Conservation (phyloP, 108 stramenopile species). For the Poteriospumella lacustris region DNA sequence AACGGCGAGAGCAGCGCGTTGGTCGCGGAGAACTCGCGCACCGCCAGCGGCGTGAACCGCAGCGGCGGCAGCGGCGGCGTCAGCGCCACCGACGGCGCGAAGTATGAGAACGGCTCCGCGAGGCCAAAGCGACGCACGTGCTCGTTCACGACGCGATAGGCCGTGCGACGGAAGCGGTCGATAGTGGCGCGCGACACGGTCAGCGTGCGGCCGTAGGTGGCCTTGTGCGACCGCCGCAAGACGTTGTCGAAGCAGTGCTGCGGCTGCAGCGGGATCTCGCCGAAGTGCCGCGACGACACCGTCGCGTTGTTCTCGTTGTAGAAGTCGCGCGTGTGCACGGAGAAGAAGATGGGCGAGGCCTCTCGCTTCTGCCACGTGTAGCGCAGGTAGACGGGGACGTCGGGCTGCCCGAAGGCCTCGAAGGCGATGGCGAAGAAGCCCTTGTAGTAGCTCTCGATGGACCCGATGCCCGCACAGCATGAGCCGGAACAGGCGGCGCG, state of each 20-base stretch:
- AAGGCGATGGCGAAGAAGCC: background rate
- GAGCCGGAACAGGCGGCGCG: background rate
- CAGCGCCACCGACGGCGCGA: background rate
- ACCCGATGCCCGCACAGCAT: background rate
- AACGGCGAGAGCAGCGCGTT: background rate
- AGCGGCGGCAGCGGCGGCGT: too few relatives aligned
- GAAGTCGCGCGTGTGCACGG: background rate
- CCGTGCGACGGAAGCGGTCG: background rate
- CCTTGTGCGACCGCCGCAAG: background rate
- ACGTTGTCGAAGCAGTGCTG: background rate
- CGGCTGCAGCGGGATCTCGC: background rate
- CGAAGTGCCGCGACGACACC: background rate
- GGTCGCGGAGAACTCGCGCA: too few relatives aligned
- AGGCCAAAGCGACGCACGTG: too few relatives aligned
- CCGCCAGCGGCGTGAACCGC: too few relatives aligned
- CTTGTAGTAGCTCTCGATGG: background rate
- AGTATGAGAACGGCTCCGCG: too few relatives aligned
- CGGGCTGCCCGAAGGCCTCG: background rate
- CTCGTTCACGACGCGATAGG: background rate
- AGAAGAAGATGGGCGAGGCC: background rate
- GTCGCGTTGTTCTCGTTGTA: background rate
- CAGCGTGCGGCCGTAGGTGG: background rate
- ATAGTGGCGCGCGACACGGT: background rate
- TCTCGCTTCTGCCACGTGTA: background rate
- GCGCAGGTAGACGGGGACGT: background rate